Base-by-base conservation (phyloP, 2,329 filamentous ascomycete genomes). In the Pestalotiopsis sp. region DNA sequence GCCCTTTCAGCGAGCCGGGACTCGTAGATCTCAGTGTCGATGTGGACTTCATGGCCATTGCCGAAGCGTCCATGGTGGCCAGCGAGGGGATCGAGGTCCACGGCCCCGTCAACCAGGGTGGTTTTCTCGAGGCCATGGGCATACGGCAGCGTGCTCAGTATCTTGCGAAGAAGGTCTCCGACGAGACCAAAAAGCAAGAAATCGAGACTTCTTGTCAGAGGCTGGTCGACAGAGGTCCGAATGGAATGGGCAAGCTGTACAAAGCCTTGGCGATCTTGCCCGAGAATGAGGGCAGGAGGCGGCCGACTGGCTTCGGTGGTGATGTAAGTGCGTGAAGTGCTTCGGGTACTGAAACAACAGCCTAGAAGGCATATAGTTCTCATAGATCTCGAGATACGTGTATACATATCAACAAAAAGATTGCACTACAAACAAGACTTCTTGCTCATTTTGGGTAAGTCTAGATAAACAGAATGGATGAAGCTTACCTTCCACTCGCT, bases 201-300 rank as follows among this genome's bases (percentile, higher is more conserved):
- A 84, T 98, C 39, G 90, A 94, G 72, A 88, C 84, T 71, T 91
- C 92, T 0, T 97, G 94, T 89, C 91, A 89, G 81, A 86, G 96
- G 70, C 83, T 99, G 65, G 89, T 98, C n/a, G 95, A 97, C 79
- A 86, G 90, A 57, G 91, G 93, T 0, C 92, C 90, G 1, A 90
- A 89, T 65, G 95, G 94, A 0, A 99, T 99, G 96, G 96, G 96
- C 0, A 95, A 91, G 82, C 84, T 97, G 25, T 99, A 99, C 80
- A 98, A 98, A 82, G 95, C 90, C 27, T 86, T 99, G 86, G 93
- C 95, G 13, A 94, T 99, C 74, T 78, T 98, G 75, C 96, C 96
- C 0, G 92, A 95, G 80, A 93, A 92, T 72, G 87, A 86, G 45
- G 91, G 92, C 1, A 86, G 84, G 70, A 89, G 94, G 75, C 87